Evolutionary conservation across 352 stramenopile species (phyloP).

Genomic region (Plasmopara viticola): DNA sequence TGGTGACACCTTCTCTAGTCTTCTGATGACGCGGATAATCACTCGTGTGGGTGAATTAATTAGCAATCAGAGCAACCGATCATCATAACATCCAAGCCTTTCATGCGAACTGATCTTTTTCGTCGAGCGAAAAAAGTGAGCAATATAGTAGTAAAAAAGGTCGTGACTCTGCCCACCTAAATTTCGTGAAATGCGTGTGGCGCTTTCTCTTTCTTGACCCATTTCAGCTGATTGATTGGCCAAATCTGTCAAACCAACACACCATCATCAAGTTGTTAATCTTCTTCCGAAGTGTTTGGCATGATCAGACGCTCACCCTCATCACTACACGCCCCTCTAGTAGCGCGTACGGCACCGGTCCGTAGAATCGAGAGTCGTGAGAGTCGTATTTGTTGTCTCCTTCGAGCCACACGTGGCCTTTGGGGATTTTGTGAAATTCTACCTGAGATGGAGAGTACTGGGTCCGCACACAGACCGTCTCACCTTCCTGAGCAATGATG

Average conservation of each 20-base stretch:
- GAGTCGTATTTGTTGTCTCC: constrained; percentile 96
- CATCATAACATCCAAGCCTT: too few species aligned
- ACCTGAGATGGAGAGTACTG: constrained; percentile 67
- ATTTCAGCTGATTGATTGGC: constrained; percentile 62
- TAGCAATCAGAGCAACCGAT: too few species aligned
- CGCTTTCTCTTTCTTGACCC: constrained; percentile 49
- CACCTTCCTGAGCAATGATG: constrained; percentile 77
- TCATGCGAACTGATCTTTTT: too few species aligned
- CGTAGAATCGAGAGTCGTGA: constrained; percentile 94
- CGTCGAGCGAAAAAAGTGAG: too few species aligned
- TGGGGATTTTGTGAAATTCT: constrained; percentile 81
- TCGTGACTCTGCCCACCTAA: constrained; percentile 11
- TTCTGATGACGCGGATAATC: too few species aligned
- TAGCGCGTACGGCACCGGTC: constrained; percentile 88
- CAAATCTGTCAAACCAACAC: constrained; percentile 50
- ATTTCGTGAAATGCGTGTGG: constrained; percentile 53
- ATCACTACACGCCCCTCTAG: constrained; percentile 87
- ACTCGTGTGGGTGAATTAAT: too few species aligned
- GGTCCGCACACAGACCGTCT: constrained; percentile 68
- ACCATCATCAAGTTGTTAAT: too few species aligned
- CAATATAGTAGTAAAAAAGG: too few species aligned
- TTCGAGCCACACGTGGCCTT: constrained; percentile 94
- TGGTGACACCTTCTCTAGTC: too few species aligned
- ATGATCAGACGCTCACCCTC: constrained; percentile 49
- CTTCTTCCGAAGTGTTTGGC: too few species aligned